Base-by-base conservation (phyloP, 345 rosid species). In the Brassica incana region DNA sequence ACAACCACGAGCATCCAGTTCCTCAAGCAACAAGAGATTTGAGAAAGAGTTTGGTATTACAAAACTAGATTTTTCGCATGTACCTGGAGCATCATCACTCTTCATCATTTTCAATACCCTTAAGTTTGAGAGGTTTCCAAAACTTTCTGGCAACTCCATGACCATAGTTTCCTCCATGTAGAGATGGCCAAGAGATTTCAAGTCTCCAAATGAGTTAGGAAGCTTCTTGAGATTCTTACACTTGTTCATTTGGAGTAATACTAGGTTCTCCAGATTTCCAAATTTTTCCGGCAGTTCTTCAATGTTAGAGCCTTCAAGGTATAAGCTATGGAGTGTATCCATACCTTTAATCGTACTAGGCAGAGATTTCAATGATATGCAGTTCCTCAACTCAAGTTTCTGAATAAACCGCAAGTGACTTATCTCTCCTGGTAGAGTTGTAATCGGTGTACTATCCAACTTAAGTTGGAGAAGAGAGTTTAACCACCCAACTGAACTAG, bases 1-100 rank as follows among this genome's bases (percentile, higher is more conserved):
- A 50, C 79, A 80, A 15, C 80, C 66, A 0, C 77, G 69, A 72
- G 81, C 84, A 72, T 81, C 74, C 3, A 81, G 38, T n/a, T 81
- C 74, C 68, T 81, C 84, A 7, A 81, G 81, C 56, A 0, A 0
- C 74, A 4, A 8, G 56, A 81, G 81, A 20, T 77, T 81, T 60
- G 81, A 81, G 70, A 77, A 81, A 60, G 78, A 72, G 10, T 45
- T 16, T 60, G 84, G 74, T 12, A 81, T 4, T n/a, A n/a, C 50
- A 33, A 71, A 71, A 71, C 11, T 5, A 54, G 30, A 38, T 71
- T 71, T 48, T 71, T 71, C 9, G 3, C 62, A 2, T 20, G 61
- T 15, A 71, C 43, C 23, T 20, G 12, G 23, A 69, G n/a, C 10
- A 69, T n/a, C n/a, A 69, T 38, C 67, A 65, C 8, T 32, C 81